Evolutionary conservation across 192 early-diverging fungal species (phyloP).

Genomic region (Bifiguratus adelaidae): DNA sequence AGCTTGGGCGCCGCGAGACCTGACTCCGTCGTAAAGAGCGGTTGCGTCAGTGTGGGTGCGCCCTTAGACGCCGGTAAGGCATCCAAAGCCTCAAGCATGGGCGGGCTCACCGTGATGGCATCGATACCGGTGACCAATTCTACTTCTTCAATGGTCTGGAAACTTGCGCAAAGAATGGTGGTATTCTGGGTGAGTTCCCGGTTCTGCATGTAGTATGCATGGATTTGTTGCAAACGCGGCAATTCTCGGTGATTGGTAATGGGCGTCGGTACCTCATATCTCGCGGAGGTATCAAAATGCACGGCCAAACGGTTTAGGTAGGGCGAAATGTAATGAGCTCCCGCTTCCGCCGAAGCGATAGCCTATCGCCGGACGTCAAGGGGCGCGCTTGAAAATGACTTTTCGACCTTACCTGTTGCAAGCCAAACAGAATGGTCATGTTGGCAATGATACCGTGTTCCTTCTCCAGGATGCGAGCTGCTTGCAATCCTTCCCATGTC

Average conservation of each 20-base stretch:
- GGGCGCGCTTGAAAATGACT: too few relatives aligned
- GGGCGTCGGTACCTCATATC: too few relatives aligned
- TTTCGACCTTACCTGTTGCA: too few relatives aligned
- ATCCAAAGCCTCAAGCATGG: slow-evolving; percentile 1
- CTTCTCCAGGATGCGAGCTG: not conserved
- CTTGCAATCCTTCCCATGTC: slow-evolving; percentile 1
- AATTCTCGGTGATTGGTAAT: not conserved
- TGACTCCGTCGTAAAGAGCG: not conserved
- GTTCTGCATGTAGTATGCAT: slow-evolving; percentile 1
- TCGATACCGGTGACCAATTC: not conserved
- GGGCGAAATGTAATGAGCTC: slow-evolving; percentile 1
- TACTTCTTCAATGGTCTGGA: not conserved
- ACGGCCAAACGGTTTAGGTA: slow-evolving; percentile 2
- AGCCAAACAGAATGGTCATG: slow-evolving; percentile 2
- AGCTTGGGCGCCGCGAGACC: not conserved
- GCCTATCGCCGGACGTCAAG: too few relatives aligned
- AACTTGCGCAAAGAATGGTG: slow-evolving; percentile 1
- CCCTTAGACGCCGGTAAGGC: not conserved
- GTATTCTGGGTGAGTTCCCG: slow-evolving; percentile 4
- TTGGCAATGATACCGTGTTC: slow-evolving; percentile 1
- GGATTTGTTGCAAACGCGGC: slow-evolving; percentile 1
- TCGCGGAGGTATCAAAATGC: too few relatives aligned
- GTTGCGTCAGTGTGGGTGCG: not conserved
- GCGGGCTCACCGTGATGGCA: not conserved
- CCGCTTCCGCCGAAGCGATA: not conserved